Evolutionary conservation across 164 flowering plant species (phyloP), one percentile per base, ranked within the genome.

Genomic region (Magnolia officinalis): DNA sequence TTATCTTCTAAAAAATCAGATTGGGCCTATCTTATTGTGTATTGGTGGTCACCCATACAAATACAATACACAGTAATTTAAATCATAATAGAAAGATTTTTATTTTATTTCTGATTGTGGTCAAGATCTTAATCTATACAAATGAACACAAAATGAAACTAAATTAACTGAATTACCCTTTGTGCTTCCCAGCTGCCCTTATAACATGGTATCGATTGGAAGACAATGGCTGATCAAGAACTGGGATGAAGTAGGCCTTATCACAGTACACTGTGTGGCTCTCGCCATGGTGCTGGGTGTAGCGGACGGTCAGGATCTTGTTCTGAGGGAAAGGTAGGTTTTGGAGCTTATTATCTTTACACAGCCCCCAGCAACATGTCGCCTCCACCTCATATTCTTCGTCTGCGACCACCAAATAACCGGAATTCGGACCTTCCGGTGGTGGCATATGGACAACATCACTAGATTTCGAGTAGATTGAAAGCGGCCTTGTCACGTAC

Each of bases 141-240:
- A 37, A 37, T 37, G 45, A 37, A 37, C 45, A 37, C 45, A 37
- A 37, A 37, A 37, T 37, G 45, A 37, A 37, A 37, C 6, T 3
- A 37, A 37, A 37, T 5, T 37, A 37, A 37, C 6, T 4, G 45
- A 55, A 55, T 0, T 83, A 90, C 96, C 92, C 93, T 80, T 76
- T 84, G 68, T 82, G 78, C 68, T 72, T 83, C 19, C 92, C 90
- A n/a, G 78, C 63, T 2, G 88, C 77, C 14, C 78, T 55, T 4
- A 89, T 83, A 0, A 84, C 85, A 64, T 88, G 89, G 74, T 89
- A 90, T 2, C 72, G 85, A 71, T 90, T 91, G 31, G 88, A 83
- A 67, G 91, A 88, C 80, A 86, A 63, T 0, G 94, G 92, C 68
- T 79, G 86, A 77, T 84, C 75, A 19, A 88, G 82, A 72, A 87